A percentile compares a stretch with the other conserved stretches of the same genome.
Conservation (phyloP, 1,284 basidiomycete genomes). For the Naganishia sp. region DNA sequence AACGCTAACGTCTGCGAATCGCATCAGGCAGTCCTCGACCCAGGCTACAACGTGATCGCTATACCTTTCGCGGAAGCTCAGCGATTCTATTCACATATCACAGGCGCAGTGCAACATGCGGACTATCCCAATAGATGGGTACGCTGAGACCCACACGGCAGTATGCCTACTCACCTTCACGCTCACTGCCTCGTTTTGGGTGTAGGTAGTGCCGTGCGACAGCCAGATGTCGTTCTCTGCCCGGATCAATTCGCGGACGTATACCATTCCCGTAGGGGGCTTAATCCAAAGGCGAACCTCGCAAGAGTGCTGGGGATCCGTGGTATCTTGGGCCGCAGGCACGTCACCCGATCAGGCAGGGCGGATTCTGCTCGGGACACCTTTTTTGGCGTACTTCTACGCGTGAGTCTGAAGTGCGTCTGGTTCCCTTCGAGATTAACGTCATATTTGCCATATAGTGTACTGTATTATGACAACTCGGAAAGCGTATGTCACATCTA, state of each 20-base stretch:
- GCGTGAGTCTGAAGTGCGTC: slow-evolving; percentile 39
- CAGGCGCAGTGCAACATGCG: slow-evolving; percentile 38
- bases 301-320: slow-evolving; percentile 44
- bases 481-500: slow-evolving; percentile 21
- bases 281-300: slow-evolving; percentile 43
- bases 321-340: slow-evolving; percentile 47
- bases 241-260: slow-evolving; percentile 39
- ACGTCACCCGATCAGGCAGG: slow-evolving; percentile 43
- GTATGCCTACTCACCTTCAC: no score
- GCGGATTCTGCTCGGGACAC: slow-evolving; percentile 48
- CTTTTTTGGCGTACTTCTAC: slow-evolving; percentile 49
- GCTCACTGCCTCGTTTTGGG: no score
- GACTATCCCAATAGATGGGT: slow-evolving; percentile 44
- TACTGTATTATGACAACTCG: slow-evolving; percentile 41
- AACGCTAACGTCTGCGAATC: background rate
- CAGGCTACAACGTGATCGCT: slow-evolving; percentile 47
- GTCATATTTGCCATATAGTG: slow-evolving; percentile 35
- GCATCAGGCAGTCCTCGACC: slow-evolving; percentile 46
- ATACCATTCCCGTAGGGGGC: slow-evolving; percentile 39
- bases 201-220: slow-evolving; percentile 49
- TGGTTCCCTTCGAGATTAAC: background rate
- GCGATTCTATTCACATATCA: slow-evolving; percentile 37
- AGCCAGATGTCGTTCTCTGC: slow-evolving; percentile 43
- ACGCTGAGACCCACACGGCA: slow-evolving; percentile 10
- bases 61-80: slow-evolving; percentile 42